phyloP scores from a whole-genome alignment of 2,329 filamentous ascomycete species.

The Aspergillus sp. region DNA sequence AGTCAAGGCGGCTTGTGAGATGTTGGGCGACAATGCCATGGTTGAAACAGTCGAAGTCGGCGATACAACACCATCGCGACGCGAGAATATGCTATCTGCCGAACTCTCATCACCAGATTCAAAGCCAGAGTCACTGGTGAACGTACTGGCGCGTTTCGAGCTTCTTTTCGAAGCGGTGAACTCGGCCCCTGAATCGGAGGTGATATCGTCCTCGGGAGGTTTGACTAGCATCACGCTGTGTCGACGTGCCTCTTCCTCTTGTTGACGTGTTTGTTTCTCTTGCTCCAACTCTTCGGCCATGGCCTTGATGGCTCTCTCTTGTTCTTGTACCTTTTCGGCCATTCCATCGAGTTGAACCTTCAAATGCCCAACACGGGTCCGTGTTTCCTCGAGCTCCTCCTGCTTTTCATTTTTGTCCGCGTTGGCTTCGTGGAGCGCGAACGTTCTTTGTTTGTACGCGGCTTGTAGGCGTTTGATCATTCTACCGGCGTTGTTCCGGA shows the following conservation, averaged over 20 bases:
- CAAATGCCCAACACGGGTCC: constrained; percentile 51
- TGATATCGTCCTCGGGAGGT: constrained; percentile 25
- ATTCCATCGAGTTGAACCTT: constrained; percentile 57
- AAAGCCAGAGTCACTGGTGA: constrained; percentile 52
- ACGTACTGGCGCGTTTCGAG: constrained; percentile 34
- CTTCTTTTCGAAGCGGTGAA: constrained; percentile 27
- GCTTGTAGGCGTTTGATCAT: constrained; percentile 49
- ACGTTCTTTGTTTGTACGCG: constrained; percentile 49
- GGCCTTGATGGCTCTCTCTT: constrained; percentile 50
- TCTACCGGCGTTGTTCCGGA: constrained; percentile 51
- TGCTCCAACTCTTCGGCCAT: constrained; percentile 43
- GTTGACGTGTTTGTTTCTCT: constrained; percentile 35
- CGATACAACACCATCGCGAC: constrained; percentile 27
- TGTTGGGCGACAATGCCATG: constrained; percentile 31
- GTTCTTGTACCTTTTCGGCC: constrained; percentile 49
- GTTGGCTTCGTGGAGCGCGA: constrained; percentile 44
- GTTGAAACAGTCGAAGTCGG: constrained; percentile 33
- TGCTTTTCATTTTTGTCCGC: constrained; percentile 51
- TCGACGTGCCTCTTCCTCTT: constrained; percentile 33
- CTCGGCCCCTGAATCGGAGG: constrained; percentile 26
- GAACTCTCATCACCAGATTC: constrained; percentile 53
- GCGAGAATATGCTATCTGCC: constrained; percentile 43
- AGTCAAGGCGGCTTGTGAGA: constrained; percentile 26
- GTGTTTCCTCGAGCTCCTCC: constrained; percentile 57
- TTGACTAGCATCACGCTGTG: constrained; percentile 27